Conservation (phyloP, 768 basidiomycete genomes). For the Pholiota molesta region DNA sequence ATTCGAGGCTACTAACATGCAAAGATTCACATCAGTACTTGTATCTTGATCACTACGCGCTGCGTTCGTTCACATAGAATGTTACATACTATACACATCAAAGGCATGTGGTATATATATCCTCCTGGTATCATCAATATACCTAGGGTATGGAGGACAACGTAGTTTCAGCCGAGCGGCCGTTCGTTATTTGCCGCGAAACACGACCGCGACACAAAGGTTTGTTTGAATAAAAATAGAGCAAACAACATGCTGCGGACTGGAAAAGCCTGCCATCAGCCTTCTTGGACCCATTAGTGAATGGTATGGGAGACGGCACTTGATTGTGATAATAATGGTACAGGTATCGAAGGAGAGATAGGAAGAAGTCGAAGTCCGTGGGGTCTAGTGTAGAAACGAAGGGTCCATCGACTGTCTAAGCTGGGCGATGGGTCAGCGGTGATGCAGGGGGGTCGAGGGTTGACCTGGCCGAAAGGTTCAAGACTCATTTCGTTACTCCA, state of each 20-base stretch:
- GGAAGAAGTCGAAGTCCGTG: background rate
- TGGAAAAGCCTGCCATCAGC: background rate
- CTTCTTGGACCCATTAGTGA: background rate
- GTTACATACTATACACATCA: too few species aligned
- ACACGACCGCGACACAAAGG: background rate
- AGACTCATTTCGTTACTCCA: background rate
- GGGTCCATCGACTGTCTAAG: background rate
- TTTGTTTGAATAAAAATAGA: background rate
- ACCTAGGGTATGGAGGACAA: too few species aligned
- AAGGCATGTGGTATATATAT: background rate
- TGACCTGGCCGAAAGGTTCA: background rate
- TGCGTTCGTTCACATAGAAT: too few species aligned
- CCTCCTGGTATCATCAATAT: too few species aligned
- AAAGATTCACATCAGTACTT: too few species aligned
- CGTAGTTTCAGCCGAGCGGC: background rate
- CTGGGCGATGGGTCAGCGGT: background rate
- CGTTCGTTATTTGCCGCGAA: background rate
- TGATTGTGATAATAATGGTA: slow-evolving; percentile 4
- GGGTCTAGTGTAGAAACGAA: background rate
- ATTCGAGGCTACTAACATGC: too few species aligned
- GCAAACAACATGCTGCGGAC: background rate
- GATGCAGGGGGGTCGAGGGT: background rate
- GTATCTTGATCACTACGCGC: too few species aligned
- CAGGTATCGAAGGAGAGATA: background rate
- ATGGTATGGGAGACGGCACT: background rate